Base-by-base conservation (phyloP, 2,329 filamentous ascomycete species). In the Neonectria faginata region DNA sequence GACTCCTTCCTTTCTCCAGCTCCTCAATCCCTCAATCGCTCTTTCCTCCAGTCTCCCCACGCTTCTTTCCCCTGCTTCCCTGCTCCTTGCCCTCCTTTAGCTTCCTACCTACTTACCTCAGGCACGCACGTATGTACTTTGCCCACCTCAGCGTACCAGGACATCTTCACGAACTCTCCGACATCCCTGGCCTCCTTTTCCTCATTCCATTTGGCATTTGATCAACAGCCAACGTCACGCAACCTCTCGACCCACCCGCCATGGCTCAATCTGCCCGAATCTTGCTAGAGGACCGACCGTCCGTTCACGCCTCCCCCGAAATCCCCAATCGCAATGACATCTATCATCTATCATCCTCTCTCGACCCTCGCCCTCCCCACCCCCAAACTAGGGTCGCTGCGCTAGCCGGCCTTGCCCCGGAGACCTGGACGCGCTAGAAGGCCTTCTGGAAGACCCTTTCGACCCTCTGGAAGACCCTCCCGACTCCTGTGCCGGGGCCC, bases 401-500 rank as follows among this genome's bases (percentile, higher is more conserved):
- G 62, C 70, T 70, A 67, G 66, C 56, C 47, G 50, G 64, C 52
- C 57, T 59, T 54, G 67, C 66, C 70, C 68, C 66, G 69, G 44
- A 45, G 25, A 14, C 45, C 45, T 48, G 25, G 54, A 65, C 64
- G 33, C 71, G 71, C 71, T 73, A 73, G 71, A 73, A 73, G 65
- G 67, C 64, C 68, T 73, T 73, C 71, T 73, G 73, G 71, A 73
- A 73, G 69, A 62, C 42, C 67, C 59, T 42, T 25, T 12, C 16
- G 48, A 64, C 64, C 39, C 72, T 73, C 71, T 73, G 72, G 71
- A 73, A 73, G 67, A 65, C 33, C 68, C 62, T 69, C 68, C 66
- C 62, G 58, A 69, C 71, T 70, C 70, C 70, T 73, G 60, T 57
- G 65, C 71, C 67, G 44, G 71, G 70, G 65, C 57, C 67, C 64